phyloP scores from a whole-genome alignment of 345 rosid genomes.

The Lepidium sativum region DNA sequence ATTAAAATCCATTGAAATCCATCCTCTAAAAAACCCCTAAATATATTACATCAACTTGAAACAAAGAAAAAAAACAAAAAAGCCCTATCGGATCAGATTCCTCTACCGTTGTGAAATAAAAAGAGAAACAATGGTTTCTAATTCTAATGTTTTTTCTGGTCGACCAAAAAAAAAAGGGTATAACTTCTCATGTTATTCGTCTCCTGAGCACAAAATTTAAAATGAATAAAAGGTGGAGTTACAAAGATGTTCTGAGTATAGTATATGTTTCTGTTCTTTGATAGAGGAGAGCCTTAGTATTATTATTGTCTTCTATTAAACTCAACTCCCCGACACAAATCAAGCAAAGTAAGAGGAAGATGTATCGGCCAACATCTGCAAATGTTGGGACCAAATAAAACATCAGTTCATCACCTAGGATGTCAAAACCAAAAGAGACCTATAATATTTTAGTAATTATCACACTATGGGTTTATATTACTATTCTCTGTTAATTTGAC shows the following conservation, averaged over 20 bases:
- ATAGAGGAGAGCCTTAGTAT: background rate
- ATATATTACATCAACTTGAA: too few species aligned
- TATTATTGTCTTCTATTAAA: background rate
- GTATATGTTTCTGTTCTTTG: too few species aligned
- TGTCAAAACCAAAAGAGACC: background rate
- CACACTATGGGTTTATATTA: background rate
- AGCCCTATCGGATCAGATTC: too few species aligned
- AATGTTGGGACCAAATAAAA: background rate
- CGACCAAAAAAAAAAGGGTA: too few species aligned
- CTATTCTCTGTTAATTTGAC: background rate
- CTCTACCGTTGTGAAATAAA: background rate
- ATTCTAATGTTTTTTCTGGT: background rate
- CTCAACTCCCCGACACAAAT: slow-evolving; percentile 7
- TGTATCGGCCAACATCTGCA: slow-evolving; percentile 94
- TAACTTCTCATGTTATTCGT: background rate
- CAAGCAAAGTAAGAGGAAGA: slow-evolving; percentile 93
- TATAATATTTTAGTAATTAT: background rate
- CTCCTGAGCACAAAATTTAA: background rate
- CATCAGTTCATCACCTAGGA: background rate
- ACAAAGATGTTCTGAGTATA: background rate
- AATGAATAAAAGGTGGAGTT: background rate
- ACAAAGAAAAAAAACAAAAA: too few species aligned
- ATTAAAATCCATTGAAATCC: too few species aligned
- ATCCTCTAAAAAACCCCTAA: too few species aligned
- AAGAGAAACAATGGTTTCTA: background rate